These are phyloP conservation scores for Diutina neorugosa DNA, from an alignment of 1,139 yeast species.

Conservation along the genomic window DNA sequence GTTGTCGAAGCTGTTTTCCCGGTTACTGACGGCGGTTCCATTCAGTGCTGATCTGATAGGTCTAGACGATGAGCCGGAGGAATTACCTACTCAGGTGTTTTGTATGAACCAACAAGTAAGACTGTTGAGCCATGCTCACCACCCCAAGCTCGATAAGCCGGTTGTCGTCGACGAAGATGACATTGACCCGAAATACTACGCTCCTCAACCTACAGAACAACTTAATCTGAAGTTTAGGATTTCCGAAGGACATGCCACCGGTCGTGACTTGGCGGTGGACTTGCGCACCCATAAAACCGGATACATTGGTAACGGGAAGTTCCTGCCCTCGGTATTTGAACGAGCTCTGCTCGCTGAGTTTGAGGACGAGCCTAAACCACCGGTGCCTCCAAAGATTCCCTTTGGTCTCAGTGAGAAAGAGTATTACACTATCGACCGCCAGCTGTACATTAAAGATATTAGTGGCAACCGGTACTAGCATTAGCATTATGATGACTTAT, in stretches of 20 bases:
- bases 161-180: conserved; percentile 19
- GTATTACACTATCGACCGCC: conserved; percentile 32
- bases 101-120: conserved; percentile 23
- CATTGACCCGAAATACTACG: conserved; percentile 32
- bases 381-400: conserved; percentile 45
- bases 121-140: conserved; percentile 14
- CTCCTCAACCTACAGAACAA: conserved; percentile 37
- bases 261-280: conserved; percentile 13
- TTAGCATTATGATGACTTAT: background rate
- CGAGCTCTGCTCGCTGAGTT: conserved; percentile 5
- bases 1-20: background rate
- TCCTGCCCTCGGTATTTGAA: conserved; percentile 30
- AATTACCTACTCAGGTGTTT: conserved; percentile 25
- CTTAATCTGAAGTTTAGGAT: conserved; percentile 14
- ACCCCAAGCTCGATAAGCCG: conserved; percentile 7
- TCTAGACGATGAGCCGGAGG: conserved; percentile 19
- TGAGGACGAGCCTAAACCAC: conserved; percentile 17
- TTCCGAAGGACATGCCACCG: conserved; percentile 12
- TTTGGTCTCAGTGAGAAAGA: conserved; percentile 35
- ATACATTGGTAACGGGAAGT: conserved; percentile 17
- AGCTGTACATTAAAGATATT: conserved; percentile 29
- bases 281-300: conserved; percentile 12
- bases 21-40: conserved; percentile 14
- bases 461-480: conserved; percentile 23
- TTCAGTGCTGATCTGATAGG: conserved; percentile 37